Percentiles rank a stretch among this genome's conserved stretches.
These are phyloP conservation scores for Bipolaris gigantea DNA, from an alignment of 2,329 filamentous ascomycete genomes.

Conservation along the genomic window DNA sequence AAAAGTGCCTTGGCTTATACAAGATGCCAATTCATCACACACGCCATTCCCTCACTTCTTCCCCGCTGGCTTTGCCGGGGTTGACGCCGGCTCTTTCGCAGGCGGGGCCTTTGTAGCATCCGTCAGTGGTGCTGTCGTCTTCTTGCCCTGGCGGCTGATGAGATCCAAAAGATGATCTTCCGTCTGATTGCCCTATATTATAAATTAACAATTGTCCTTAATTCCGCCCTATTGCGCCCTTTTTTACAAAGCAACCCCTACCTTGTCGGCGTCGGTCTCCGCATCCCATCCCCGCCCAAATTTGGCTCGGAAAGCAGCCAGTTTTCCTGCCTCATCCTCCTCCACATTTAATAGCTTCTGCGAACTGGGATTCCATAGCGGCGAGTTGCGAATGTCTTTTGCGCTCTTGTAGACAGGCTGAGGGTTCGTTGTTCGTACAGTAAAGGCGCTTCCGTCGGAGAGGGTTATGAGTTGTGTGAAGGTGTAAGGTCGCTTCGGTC, in stretches of 20 bases:
- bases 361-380: constrained; percentile 86
- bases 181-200: constrained; percentile 19
- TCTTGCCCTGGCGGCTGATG: constrained; percentile 33
- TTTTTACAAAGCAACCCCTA: neutral
- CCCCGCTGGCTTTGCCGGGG: constrained; percentile 11
- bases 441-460: constrained; percentile 85
- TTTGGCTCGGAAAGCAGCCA: constrained; percentile 80
- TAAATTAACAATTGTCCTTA: neutral
- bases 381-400: constrained; percentile 87
- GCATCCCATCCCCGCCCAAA: constrained; percentile 85
- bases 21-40: neutral
- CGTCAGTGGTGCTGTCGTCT: constrained; percentile 14
- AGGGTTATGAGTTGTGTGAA: constrained; percentile 97
- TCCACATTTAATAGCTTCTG: constrained; percentile 84
- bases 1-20: neutral
- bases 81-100: constrained; percentile 14
- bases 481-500: constrained; percentile 89
- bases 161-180: constrained; percentile 37
- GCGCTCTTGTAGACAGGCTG: constrained; percentile 61
- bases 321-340: constrained; percentile 87
- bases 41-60: constrained; percentile 8
- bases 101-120: constrained; percentile 21
- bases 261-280: constrained; percentile 11
- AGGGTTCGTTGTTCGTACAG: constrained; percentile 76
- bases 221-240: neutral